These are phyloP conservation scores for Calonectria naviculata DNA, from an alignment of 2,329 filamentous ascomycete genomes.

Conservation along the genomic window DNA sequence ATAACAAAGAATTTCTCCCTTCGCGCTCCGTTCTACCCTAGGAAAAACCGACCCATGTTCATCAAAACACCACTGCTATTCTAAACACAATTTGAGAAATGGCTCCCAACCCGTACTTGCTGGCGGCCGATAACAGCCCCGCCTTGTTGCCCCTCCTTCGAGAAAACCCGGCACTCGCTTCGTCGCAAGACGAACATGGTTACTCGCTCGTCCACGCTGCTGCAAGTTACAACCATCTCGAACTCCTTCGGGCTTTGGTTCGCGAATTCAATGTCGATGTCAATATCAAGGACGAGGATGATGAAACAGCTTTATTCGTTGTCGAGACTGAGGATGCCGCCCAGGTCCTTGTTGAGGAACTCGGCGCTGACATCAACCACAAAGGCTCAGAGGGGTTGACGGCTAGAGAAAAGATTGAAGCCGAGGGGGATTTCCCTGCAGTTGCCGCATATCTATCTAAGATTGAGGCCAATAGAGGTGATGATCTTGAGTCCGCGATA, in stretches of 20 bases:
- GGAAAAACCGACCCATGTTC: neutral
- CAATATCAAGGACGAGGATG: conserved; percentile 88
- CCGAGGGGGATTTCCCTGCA: conserved; percentile 37
- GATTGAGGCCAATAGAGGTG: conserved; percentile 37
- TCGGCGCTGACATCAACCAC: conserved; percentile 74
- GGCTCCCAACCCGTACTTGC: conserved; percentile 73
- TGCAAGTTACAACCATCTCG: conserved; percentile 88
- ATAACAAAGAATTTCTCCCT: neutral
- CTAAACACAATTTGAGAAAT: conserved; percentile 44
- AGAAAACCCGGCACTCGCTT: conserved; percentile 79
- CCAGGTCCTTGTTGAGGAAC: conserved; percentile 82
- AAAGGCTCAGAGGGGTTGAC: conserved; percentile 81
- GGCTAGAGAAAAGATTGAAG: conserved; percentile 79
- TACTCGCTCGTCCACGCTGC: conserved; percentile 96
- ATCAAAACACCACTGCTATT: neutral
- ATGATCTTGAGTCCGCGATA: conserved; percentile 42
- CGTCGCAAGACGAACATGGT: conserved; percentile 86
- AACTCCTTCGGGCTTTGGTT: conserved; percentile 81
- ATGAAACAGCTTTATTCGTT: conserved; percentile 95
- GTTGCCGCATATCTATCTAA: conserved; percentile 32
- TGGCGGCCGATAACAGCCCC: conserved; percentile 85
- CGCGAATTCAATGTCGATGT: conserved; percentile 81
- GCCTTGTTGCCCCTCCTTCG: conserved; percentile 80
- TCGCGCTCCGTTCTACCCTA: neutral
- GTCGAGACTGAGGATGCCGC: conserved; percentile 85